A percentile compares a stretch with the other conserved stretches of the same genome.
phyloP scores from a whole-genome alignment of 2,329 filamentous ascomycete genomes.

The Stachybotrys chartarum region DNA sequence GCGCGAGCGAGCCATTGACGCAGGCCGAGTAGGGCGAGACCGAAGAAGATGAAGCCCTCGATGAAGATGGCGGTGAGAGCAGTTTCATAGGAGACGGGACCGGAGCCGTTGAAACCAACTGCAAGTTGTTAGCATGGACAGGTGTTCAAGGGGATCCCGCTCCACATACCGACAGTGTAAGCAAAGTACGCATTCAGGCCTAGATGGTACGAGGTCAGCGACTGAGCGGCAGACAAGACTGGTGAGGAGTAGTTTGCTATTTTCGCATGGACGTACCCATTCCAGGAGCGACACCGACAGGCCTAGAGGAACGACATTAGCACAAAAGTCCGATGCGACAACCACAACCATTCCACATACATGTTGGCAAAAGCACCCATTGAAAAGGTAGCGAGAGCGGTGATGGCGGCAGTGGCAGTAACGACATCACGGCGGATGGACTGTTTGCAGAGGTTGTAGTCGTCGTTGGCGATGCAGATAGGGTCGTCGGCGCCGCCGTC shows the following conservation, averaged over 20 bases:
- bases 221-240: not conserved
- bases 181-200: slow-evolving; percentile 81
- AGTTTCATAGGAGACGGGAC: slow-evolving; percentile 64
- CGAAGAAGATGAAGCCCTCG: slow-evolving; percentile 81
- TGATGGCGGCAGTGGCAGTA: slow-evolving; percentile 78
- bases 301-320: slow-evolving; percentile 12
- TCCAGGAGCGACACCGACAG: slow-evolving; percentile 32
- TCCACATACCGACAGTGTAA: slow-evolving; percentile 45
- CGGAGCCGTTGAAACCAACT: slow-evolving; percentile 70
- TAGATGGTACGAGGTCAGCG: slow-evolving; percentile 7
- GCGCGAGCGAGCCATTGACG: slow-evolving; percentile 83
- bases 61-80: slow-evolving; percentile 84
- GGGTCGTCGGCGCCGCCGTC: slow-evolving; percentile 41
- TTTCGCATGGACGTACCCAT: slow-evolving; percentile 22
- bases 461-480: slow-evolving; percentile 43
- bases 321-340: not conserved
- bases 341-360: slow-evolving; percentile 23
- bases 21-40: slow-evolving; percentile 69
- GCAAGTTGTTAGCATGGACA: slow-evolving; percentile 1
- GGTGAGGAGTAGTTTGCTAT: not conserved
- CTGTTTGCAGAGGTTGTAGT: slow-evolving; percentile 57
- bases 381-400: slow-evolving; percentile 70
- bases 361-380: slow-evolving; percentile 81
- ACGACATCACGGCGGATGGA: slow-evolving; percentile 71
- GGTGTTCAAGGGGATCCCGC: slow-evolving; percentile 8